Evolutionary conservation across 345 rosid genomes (phyloP).

Genomic region (Combretum micranthum): DNA sequence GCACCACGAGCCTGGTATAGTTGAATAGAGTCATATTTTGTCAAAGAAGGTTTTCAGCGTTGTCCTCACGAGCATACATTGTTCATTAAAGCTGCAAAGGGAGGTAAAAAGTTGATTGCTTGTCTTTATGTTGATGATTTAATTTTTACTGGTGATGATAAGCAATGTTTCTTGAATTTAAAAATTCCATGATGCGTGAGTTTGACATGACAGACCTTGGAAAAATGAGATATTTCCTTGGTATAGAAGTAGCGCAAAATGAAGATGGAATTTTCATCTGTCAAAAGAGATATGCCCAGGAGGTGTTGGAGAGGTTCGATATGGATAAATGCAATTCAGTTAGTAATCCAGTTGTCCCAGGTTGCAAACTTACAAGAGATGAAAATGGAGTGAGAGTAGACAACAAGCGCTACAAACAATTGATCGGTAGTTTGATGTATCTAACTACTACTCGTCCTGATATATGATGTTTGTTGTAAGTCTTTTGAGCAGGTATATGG

Average conservation of each 20-base stretch:
- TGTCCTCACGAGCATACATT: constrained; percentile 1
- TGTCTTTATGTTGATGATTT: constrained; percentile 3
- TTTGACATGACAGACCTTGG: no score
- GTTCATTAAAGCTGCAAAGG: no score
- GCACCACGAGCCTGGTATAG: constrained; percentile 7
- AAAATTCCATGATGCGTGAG: background rate
- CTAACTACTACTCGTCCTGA: background rate
- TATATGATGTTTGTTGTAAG: no score
- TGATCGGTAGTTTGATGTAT: background rate
- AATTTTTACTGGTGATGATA: background rate
- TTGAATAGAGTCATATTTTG: background rate
- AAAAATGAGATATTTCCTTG: no score
- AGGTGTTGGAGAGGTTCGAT: background rate
- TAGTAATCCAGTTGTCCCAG: background rate
- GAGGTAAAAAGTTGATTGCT: background rate
- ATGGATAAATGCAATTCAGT: background rate
- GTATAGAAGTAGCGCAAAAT: no score
- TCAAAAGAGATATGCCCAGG: no score
- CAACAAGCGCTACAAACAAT: background rate
- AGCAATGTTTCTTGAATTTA: background rate
- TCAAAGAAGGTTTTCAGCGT: background rate
- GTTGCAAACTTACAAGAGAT: background rate
- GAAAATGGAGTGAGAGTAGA: background rate
- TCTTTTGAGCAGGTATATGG: no score
- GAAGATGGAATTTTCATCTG: no score